A percentile compares a stretch with the other conserved stretches of the same genome.
Evolutionary conservation across 2,329 filamentous ascomycete species (phyloP).

Genomic region (Trichoderma semiorbis): DNA sequence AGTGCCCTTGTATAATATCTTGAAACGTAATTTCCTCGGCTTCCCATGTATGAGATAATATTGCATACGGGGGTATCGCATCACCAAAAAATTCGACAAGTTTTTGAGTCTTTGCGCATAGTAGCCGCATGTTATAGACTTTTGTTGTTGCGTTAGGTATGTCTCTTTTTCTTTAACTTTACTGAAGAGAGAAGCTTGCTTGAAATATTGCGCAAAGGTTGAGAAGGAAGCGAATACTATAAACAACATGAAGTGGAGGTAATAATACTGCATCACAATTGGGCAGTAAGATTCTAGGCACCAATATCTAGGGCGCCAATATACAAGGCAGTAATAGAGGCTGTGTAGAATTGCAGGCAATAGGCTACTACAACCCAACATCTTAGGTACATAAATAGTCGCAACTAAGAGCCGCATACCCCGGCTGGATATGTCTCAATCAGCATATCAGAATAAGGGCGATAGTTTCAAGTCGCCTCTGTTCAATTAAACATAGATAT

Average conservation of each 20-base stretch:
- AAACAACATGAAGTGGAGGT: neutral
- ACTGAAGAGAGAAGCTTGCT: neutral
- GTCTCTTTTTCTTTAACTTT: neutral
- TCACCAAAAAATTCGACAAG: neutral
- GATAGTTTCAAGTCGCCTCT: neutral
- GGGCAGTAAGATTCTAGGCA: neutral
- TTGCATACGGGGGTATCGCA: neutral
- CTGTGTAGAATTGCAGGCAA: neutral
- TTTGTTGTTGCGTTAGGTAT: neutral
- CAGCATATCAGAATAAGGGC: neutral
- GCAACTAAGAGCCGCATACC: neutral
- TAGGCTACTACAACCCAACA: neutral
- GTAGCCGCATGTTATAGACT: neutral
- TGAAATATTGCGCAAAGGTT: neutral
- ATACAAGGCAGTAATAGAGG: neutral
- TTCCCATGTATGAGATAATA: neutral
- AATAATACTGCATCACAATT: neutral
- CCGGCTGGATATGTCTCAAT: neutral
- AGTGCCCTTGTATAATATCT: neutral
- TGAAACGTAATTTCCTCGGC: neutral
- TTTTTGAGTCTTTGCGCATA: neutral
- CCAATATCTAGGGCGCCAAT: neutral
- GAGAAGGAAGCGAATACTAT: neutral
- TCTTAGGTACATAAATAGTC: neutral
- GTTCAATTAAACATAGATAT: neutral